Evolutionary conservation across 1,284 basidiomycete genomes (phyloP), one percentile per base, ranked within the genome.

Genomic region (Trichosporon coremiiforme): DNA sequence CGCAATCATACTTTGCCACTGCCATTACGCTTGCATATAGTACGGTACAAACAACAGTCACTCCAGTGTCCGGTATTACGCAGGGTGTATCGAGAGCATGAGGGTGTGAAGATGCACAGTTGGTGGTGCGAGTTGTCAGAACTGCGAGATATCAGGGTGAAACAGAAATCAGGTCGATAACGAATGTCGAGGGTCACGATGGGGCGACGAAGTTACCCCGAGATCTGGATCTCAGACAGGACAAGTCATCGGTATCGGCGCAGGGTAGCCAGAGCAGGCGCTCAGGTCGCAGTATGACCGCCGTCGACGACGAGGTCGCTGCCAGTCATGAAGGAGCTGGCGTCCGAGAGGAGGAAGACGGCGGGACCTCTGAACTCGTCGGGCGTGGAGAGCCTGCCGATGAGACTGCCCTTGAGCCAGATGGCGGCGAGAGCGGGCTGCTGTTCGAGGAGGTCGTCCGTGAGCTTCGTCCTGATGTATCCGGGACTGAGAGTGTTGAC

Each of bases 381-480:
- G 4, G 71, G 73, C 5, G 71, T 71, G 15, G 66, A 66, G 2
- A 73, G 64, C 4, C 70, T 68, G 22, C 68, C 67, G 10, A 75
- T 41, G 45, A 70, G 67, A 55, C 66, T 67, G 15, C 73, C 73
- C 9, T 57, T 53, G 8, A 64, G 35, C 75, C 77, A 77, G 25
- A 69, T 66, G 53, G 71, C 68, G 45, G 71, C 69, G 7, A 74
- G 60, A 15, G 73, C 70, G 15, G 75, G 73, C 31, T 71, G 63
- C 57, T 73, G 41, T 5, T 66, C 57, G n/a, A 78, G 68, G 5
- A 78, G 69, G 7, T 31, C 62, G 22, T 70, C 72, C 10, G 75
- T 77, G 68, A 78, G 73, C 5, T 70, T 70, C 2, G 90, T 91
- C 74, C 89, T 89, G 47, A 91, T 90, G 53, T 68, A 71, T 0